Conservation (phyloP, 2,329 filamentous ascomycete species). For the Calonectria honghensis region DNA sequence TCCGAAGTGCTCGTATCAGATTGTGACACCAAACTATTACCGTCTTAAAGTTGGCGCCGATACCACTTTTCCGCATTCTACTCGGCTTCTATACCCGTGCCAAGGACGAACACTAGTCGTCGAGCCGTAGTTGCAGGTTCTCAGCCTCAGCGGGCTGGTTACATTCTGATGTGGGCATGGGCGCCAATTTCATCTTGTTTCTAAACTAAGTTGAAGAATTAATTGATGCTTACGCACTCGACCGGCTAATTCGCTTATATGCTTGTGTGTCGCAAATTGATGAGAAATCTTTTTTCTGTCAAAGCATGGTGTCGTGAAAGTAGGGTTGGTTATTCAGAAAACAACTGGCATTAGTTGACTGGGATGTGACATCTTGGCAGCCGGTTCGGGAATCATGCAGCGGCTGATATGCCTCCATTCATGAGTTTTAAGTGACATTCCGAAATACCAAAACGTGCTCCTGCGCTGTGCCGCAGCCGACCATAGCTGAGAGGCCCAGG, state of each 20-base stretch:
- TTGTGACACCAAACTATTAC: constrained; percentile 23
- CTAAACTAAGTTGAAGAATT: neutral
- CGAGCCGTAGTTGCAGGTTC: neutral
- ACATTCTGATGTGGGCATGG: neutral
- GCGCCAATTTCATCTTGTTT: neutral
- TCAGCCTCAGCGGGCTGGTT: constrained; percentile 12
- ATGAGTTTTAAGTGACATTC: neutral
- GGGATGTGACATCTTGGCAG: neutral
- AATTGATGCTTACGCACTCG: neutral
- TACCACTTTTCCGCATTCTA: neutral
- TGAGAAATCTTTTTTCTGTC: neutral
- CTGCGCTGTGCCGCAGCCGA: neutral
- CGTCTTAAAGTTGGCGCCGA: neutral
- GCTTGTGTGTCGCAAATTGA: neutral
- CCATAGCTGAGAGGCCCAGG: neutral
- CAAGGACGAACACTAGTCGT: neutral
- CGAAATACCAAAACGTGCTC: neutral
- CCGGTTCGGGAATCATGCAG: neutral
- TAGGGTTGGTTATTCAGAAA: neutral
- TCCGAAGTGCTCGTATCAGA: neutral
- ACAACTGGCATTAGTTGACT: neutral
- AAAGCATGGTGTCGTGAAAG: neutral
- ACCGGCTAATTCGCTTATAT: neutral
- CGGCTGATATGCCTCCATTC: neutral
- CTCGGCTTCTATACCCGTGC: constrained; percentile 8